These are phyloP conservation scores for Dalechampia spathulata DNA, from an alignment of 441 rosid species.

Conservation along the genomic window DNA sequence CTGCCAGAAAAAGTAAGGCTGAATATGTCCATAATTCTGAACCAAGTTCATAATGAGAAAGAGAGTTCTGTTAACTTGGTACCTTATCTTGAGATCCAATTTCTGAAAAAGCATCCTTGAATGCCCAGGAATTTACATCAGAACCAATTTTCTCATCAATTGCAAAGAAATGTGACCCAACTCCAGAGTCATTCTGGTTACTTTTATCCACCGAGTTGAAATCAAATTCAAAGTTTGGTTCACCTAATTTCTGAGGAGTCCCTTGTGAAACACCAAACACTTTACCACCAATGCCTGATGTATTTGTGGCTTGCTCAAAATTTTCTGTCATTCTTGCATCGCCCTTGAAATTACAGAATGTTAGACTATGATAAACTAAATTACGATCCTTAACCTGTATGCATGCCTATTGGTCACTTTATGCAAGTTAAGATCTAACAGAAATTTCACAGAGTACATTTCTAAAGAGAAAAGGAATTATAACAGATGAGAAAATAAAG, in stretches of 20 bases:
- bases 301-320: constrained; percentile 5
- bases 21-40: neutral
- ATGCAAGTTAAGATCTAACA: neutral
- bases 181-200: constrained; percentile 20
- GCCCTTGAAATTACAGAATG: constrained; percentile 29
- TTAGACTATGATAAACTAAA: constrained; percentile 14
- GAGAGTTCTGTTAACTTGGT: constrained; percentile 13
- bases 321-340: constrained; percentile 17
- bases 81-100: constrained; percentile 33
- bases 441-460: too few relatives aligned
- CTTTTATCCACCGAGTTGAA: constrained; percentile 22
- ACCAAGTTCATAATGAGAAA: neutral
- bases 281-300: constrained; percentile 20
- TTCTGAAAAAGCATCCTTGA: constrained; percentile 34
- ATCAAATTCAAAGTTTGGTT: constrained; percentile 33
- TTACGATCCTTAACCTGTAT: constrained; percentile 5
- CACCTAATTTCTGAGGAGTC: constrained; percentile 22
- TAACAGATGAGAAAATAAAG: neutral
- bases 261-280: constrained; percentile 14
- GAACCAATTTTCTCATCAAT: constrained; percentile 18
- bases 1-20: constrained; percentile 16
- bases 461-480: too few relatives aligned
- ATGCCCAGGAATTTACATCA: constrained; percentile 38
- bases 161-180: constrained; percentile 18
- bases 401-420: neutral